Conservation (phyloP, 306 rosid species). For the Comarum palustre region DNA sequence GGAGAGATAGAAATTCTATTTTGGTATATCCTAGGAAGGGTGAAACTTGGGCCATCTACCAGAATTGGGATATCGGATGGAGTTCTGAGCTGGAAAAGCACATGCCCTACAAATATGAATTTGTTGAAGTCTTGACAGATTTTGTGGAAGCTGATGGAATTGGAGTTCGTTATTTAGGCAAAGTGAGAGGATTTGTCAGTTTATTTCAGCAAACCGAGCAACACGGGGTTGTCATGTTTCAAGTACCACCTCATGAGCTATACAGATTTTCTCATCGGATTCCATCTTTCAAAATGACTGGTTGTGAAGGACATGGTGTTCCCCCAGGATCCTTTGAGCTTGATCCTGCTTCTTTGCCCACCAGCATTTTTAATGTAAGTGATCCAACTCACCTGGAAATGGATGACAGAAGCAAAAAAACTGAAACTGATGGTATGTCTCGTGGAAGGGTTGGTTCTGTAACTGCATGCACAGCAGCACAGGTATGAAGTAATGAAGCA, state of each 20-base stretch:
- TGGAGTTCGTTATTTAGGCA: constrained; percentile 48
- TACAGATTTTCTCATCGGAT: constrained; percentile 72
- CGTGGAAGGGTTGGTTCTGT: no score
- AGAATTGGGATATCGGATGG: constrained; percentile 75
- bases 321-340: constrained; percentile 76
- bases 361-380: not conserved
- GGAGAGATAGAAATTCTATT: constrained; percentile 26
- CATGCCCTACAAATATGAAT: constrained; percentile 38
- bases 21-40: constrained; percentile 69
- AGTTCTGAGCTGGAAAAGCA: constrained; percentile 52
- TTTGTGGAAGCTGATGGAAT: constrained; percentile 48
- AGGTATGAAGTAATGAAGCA: no score
- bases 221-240: constrained; percentile 27
- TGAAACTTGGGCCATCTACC: constrained; percentile 86
- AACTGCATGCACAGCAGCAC: no score
- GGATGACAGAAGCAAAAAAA: no score
- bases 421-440: no score
- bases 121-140: constrained; percentile 68
- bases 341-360: constrained; percentile 73
- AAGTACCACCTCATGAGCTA: constrained; percentile 48
- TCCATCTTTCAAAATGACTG: constrained; percentile 70
- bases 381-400: no score
- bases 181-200: constrained; percentile 74
- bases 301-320: constrained; percentile 65
- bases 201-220: constrained; percentile 48